Percentiles rank a stretch among this genome's conserved stretches.
These are phyloP conservation scores for Rhododendron mucronatum DNA, from an alignment of 148 eudicot genomes.

Conservation along the genomic window DNA sequence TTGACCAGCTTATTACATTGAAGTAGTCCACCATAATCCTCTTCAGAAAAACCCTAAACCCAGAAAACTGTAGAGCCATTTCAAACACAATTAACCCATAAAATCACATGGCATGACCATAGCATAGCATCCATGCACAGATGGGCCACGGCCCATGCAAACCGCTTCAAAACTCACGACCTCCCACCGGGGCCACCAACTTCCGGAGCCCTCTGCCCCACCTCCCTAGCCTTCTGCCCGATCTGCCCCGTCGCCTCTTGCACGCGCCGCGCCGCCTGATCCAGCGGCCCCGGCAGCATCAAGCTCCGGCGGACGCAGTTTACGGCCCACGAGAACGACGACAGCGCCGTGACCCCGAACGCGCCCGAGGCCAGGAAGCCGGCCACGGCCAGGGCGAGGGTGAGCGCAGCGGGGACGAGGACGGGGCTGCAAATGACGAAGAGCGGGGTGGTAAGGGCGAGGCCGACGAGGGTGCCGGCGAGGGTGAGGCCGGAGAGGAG, in stretches of 20 bases:
- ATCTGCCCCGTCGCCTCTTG: slow-evolving; percentile 17
- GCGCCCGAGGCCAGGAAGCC: slow-evolving; percentile 56
- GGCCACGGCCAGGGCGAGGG: slow-evolving; percentile 33
- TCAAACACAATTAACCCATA: too few relatives aligned
- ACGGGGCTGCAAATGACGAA: slow-evolving; percentile 69
- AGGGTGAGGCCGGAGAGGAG: slow-evolving; percentile 41
- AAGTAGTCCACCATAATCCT: not conserved
- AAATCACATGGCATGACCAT: too few relatives aligned
- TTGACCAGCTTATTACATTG: not conserved
- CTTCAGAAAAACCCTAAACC: not conserved
- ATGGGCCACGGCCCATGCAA: too few relatives aligned
- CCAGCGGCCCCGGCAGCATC: slow-evolving; percentile 16
- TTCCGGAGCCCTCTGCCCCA: slow-evolving; percentile 26
- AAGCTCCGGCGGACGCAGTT: slow-evolving; percentile 10
- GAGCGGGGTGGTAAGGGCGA: slow-evolving; percentile 43
- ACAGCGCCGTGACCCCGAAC: slow-evolving; percentile 45
- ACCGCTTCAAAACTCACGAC: not conserved
- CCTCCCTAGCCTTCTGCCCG: slow-evolving; percentile 17
- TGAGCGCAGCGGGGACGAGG: slow-evolving; percentile 49
- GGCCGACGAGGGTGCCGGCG: slow-evolving; percentile 42
- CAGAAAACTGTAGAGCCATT: not conserved
- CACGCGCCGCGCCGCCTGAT: slow-evolving; percentile 22
- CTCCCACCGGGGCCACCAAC: not conserved
- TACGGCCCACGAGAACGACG: slow-evolving; percentile 46
- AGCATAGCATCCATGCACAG: too few relatives aligned